phyloP scores from a whole-genome alignment of 108 stramenopile species.

The Nitzschia sp. region DNA sequence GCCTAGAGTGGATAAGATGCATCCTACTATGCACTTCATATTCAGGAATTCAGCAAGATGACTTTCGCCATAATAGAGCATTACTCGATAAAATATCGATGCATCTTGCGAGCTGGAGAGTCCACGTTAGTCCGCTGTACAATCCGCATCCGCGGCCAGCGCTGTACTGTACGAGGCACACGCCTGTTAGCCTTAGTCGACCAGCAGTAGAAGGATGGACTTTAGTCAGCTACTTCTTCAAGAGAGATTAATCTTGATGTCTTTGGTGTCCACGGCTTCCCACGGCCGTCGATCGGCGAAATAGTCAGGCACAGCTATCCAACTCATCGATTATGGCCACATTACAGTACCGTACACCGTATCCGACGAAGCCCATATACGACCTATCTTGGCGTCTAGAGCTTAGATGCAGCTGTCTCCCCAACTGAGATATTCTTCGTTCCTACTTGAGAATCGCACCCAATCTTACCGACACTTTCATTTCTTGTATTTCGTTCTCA shows the following conservation, averaged over 20 bases:
- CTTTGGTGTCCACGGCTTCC: too few relatives aligned
- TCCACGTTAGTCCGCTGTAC: constrained; percentile 6
- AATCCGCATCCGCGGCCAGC: not conserved
- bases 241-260: too few relatives aligned
- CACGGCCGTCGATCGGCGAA: too few relatives aligned
- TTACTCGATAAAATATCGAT: constrained; percentile 20
- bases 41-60: too few relatives aligned
- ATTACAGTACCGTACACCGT: too few relatives aligned
- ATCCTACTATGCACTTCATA: too few relatives aligned
- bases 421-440: too few relatives aligned
- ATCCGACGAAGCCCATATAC: too few relatives aligned
- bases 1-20: too few relatives aligned
- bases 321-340: too few relatives aligned
- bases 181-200: constrained; percentile 35
- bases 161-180: not conserved
- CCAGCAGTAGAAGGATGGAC: constrained; percentile 22
- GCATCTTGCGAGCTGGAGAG: not conserved
- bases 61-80: not conserved
- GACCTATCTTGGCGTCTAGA: too few relatives aligned
- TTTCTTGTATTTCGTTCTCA: constrained; percentile 10
- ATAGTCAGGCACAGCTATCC: too few relatives aligned
- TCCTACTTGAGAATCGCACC: not conserved
- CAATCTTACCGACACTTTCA: not conserved
- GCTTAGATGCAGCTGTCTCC: not conserved
- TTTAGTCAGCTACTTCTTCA: not conserved